These are phyloP conservation scores for Epicoccum sorghinum DNA, from an alignment of 2,329 filamentous ascomycete genomes.

Conservation along the genomic window DNA sequence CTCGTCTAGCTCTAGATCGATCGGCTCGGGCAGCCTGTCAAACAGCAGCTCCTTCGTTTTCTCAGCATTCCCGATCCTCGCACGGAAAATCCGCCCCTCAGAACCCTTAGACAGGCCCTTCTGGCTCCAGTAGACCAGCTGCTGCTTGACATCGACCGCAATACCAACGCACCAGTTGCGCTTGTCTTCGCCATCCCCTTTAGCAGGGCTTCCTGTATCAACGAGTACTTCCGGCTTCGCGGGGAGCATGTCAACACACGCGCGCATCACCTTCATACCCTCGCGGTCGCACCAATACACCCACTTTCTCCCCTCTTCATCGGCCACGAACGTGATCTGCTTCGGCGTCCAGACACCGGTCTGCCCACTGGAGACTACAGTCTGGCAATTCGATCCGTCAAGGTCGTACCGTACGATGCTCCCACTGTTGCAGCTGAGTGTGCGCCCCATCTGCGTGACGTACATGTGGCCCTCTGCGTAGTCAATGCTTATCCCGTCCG, in stretches of 20 bases:
- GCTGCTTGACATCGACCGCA: constrained; percentile 51
- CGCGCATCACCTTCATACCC: constrained; percentile 46
- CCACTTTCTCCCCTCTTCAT: constrained; percentile 21
- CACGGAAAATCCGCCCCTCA: constrained; percentile 60
- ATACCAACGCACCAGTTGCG: constrained; percentile 65
- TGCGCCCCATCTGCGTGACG: constrained; percentile 37
- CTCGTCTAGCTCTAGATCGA: constrained; percentile 63
- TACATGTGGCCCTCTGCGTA: constrained; percentile 31
- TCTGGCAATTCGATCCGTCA: constrained; percentile 55
- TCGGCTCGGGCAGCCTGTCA: constrained; percentile 45
- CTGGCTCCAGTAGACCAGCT: constrained; percentile 65
- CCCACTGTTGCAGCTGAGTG: constrained; percentile 46
- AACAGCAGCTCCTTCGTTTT: constrained; percentile 34
- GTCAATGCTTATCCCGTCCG: constrained; percentile 42
- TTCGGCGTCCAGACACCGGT: constrained; percentile 51
- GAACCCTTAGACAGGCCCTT: constrained; percentile 61
- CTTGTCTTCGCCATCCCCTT: constrained; percentile 30
- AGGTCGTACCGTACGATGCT: constrained; percentile 54
- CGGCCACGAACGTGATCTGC: constrained; percentile 39
- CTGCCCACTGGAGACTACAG: constrained; percentile 52
- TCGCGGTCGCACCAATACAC: constrained; percentile 54
- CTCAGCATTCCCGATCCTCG: constrained; percentile 53
- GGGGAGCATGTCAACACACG: constrained; percentile 18
- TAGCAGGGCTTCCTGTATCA: constrained; percentile 6
- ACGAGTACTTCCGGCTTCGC: constrained; percentile 10